These are phyloP conservation scores for Geotrichum citri-aurantii DNA, from an alignment of 1,139 yeast genomes.

Conservation along the genomic window DNA sequence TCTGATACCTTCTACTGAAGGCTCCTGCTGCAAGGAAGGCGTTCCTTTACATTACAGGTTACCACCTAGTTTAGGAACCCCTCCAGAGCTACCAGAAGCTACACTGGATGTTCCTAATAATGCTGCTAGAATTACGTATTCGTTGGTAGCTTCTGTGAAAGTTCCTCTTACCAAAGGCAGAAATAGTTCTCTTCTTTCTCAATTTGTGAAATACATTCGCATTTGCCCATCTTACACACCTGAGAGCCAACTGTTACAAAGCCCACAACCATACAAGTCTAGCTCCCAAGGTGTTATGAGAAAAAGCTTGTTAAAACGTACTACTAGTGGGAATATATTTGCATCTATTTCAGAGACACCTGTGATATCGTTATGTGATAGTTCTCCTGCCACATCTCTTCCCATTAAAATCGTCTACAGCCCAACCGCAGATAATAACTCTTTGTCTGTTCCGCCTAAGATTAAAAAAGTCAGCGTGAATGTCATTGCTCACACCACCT, in stretches of 20 bases:
- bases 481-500: constrained; percentile 3
- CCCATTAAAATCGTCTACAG: not conserved
- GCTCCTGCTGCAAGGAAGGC: constrained; percentile 10
- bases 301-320: constrained; percentile 1
- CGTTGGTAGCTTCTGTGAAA: constrained; percentile 4
- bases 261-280: not conserved
- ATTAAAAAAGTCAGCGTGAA: constrained; percentile 1
- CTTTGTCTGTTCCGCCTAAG: constrained; percentile 2
- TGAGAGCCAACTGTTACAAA: not conserved
- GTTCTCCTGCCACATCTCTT: not conserved
- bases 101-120: constrained; percentile 7
- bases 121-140: constrained; percentile 10
- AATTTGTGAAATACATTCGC: constrained; percentile 9
- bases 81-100: constrained; percentile 9
- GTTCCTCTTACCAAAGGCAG: constrained; percentile 3
- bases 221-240: constrained; percentile 11
- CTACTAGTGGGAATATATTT: not conserved
- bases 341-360: constrained; percentile 4
- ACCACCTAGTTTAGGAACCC: constrained; percentile 15
- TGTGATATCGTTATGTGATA: not conserved
- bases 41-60: constrained; percentile 13
- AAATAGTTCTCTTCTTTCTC: not conserved
- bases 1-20: constrained; percentile 9
- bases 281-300: constrained; percentile 1
- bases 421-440: not conserved